A percentile compares a stretch with the other conserved stretches of the same genome.
Evolutionary conservation across 2,329 filamentous ascomycete species (phyloP).

Genomic region (Exophiala viscosa): DNA sequence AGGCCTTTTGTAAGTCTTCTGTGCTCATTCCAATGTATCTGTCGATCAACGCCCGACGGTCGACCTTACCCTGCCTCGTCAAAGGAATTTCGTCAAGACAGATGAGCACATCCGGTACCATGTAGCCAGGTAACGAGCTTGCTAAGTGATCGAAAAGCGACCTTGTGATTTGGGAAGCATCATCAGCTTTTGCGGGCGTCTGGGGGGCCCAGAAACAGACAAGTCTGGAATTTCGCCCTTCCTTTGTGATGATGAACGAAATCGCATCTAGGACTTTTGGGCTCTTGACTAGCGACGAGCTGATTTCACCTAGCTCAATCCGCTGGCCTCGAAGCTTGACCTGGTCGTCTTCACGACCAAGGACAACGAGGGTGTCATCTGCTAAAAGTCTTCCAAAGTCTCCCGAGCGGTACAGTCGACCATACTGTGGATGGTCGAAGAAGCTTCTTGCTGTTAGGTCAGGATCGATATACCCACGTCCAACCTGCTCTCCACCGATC

Average conservation of each 20-base stretch:
- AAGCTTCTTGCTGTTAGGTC: slow-evolving; percentile 64
- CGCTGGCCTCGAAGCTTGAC: slow-evolving; percentile 77
- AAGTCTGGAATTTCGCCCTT: slow-evolving; percentile 49
- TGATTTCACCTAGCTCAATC: slow-evolving; percentile 75
- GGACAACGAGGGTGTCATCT: slow-evolving; percentile 70
- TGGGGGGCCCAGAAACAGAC: slow-evolving; percentile 63
- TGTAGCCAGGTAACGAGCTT: slow-evolving; percentile 64
- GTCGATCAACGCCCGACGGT: slow-evolving; percentile 53
- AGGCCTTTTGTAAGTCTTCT: slow-evolving; percentile 41
- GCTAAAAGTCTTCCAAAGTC: slow-evolving; percentile 76
- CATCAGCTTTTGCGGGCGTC: slow-evolving; percentile 5
- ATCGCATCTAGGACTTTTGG: slow-evolving; percentile 57
- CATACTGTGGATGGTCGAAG: slow-evolving; percentile 63
- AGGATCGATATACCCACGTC: slow-evolving; percentile 65
- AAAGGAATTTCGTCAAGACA: slow-evolving; percentile 67
- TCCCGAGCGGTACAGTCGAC: slow-evolving; percentile 75
- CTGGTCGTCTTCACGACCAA: slow-evolving; percentile 72
- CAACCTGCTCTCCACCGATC: slow-evolving; percentile 80
- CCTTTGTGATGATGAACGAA: slow-evolving; percentile 55
- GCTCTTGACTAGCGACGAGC: slow-evolving; percentile 55
- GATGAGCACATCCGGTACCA: slow-evolving; percentile 72
- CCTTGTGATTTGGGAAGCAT: not conserved
- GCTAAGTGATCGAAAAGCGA: slow-evolving; percentile 55
- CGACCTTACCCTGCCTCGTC: slow-evolving; percentile 71
- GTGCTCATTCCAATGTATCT: slow-evolving; percentile 48